Evolutionary conservation across 108 stramenopile species (phyloP), one percentile per base, ranked within the genome.

Genomic region (Skeletonema menzelii): DNA sequence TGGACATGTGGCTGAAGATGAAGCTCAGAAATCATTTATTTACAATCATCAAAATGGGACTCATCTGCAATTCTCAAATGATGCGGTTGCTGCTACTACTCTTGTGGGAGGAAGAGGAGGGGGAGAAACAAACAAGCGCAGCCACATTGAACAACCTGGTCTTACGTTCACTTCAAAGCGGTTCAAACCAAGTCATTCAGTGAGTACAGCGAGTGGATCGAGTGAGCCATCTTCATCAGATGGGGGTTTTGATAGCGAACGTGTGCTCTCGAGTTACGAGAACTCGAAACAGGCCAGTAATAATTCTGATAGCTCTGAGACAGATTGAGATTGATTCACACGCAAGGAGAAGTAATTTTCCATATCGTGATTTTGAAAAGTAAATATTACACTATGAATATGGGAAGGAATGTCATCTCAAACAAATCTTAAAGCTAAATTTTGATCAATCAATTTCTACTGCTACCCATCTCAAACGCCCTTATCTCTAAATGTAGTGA

Each of bases 231-330:
- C 30, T 19, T 62, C 61, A 10, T 62, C 61, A 8, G 59, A 59
- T 59, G 59, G 28, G 5, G 59, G 59, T 15, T 59, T 59, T 32
- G 61, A 62, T 37, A 34, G 35, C 61, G 61, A 62, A 12, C 61
- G 3, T 62, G 32, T 20, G 30, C 19, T 17, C 20, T 62, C 61
- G 14, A 15, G 15, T 59, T 15, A 59, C 19, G 46, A 47, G 5
- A 19, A 47, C n/a, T 47, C 46, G 17, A 46, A 46, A 17, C 44
- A 46, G 44, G 17, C 2, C 5, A 46, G 44, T 17, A 46, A 46
- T 17, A 3, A 17, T 17, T 46, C 44, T 46, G 46, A 47, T 19
- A 47, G 46, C 46, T 47, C 46, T 5, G 46, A 47, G 46, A 47
- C 46, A 19, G 46, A 47, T 47, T 47, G 46, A 46, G 46, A 46